Percentiles rank a stretch among this genome's conserved stretches.
These are phyloP conservation scores for Aureobasidium vineae DNA, from an alignment of 2,329 filamentous ascomycete species.

Conservation along the genomic window DNA sequence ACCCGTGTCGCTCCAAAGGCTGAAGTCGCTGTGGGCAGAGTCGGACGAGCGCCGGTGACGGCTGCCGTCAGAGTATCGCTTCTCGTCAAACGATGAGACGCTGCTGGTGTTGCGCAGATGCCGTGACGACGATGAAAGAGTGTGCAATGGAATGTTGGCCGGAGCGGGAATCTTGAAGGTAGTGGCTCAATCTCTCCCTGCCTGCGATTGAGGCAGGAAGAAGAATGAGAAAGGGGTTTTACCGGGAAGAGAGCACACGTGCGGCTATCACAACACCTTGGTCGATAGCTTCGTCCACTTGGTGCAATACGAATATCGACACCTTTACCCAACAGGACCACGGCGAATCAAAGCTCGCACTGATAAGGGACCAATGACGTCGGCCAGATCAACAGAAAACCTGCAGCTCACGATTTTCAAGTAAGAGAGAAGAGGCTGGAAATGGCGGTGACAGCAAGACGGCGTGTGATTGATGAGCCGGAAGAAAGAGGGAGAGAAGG, in stretches of 20 bases:
- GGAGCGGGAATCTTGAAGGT: slow-evolving; percentile 80
- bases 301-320: slow-evolving; percentile 9
- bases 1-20: slow-evolving; percentile 89
- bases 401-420: not conserved
- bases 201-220: slow-evolving; percentile 19
- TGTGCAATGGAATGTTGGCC: slow-evolving; percentile 85
- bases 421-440: not conserved
- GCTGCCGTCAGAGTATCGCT: slow-evolving; percentile 49
- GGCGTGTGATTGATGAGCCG: not conserved
- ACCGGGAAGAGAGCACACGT: not conserved
- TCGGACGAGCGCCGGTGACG: slow-evolving; percentile 55
- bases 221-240: not conserved
- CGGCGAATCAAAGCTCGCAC: not conserved
- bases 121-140: slow-evolving; percentile 55
- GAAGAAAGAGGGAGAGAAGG: not conserved
- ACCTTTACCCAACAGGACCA: not conserved
- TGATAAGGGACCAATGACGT: slow-evolving; percentile 24
- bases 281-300: not conserved
- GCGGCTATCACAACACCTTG: slow-evolving; percentile 18
- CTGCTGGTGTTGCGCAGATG: slow-evolving; percentile 39
- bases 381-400: slow-evolving; percentile 18
- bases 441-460: not conserved
- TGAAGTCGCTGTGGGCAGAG: slow-evolving; percentile 66
- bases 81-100: slow-evolving; percentile 47
- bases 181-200: slow-evolving; percentile 14